A percentile compares a stretch with the other conserved stretches of the same genome.
Conservation (phyloP, 1,284 basidiomycete species). For the Heterobasidion annosum region DNA sequence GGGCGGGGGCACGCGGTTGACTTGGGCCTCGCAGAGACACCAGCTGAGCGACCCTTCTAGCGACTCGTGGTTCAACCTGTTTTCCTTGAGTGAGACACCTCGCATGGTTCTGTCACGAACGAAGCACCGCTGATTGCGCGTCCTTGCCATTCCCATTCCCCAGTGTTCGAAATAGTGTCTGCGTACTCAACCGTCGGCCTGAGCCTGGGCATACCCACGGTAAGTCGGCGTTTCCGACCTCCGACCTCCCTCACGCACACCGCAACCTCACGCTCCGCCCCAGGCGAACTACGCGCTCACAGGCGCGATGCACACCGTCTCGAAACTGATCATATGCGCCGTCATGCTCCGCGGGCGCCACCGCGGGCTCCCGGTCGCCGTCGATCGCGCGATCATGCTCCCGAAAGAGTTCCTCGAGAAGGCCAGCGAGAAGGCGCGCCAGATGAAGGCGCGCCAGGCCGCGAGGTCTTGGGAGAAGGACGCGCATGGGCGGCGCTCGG, state of each 20-base stretch:
- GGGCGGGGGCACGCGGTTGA: too few relatives aligned
- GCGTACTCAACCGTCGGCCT: conserved; percentile 55
- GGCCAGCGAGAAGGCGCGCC: not conserved
- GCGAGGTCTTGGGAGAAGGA: too few relatives aligned
- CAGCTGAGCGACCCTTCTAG: too few relatives aligned
- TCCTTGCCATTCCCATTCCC: too few relatives aligned
- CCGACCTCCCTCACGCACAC: not conserved
- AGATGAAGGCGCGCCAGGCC: not conserved
- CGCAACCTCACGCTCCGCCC: not conserved
- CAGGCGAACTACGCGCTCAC: conserved; percentile 33
- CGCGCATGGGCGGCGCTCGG: too few relatives aligned
- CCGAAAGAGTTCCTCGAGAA: not conserved
- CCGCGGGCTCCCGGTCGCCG: conserved; percentile 18
- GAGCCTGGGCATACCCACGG: conserved; percentile 39
- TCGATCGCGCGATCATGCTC: conserved; percentile 31
- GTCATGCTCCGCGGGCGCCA: conserved; percentile 54
- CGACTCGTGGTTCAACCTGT: too few relatives aligned
- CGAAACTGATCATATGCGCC: conserved; percentile 47
- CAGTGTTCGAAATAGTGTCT: conserved; percentile 34
- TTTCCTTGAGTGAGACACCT: too few relatives aligned
- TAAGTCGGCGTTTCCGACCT: not conserved
- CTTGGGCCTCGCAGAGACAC: too few relatives aligned
- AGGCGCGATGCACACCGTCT: conserved; percentile 41
- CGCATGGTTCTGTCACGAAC: too few relatives aligned
- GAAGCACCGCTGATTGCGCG: too few relatives aligned